Evolutionary conservation across 2,329 filamentous ascomycete species (phyloP), one percentile per base, ranked within the genome.

Genomic region (Neoascochyta sp.): DNA sequence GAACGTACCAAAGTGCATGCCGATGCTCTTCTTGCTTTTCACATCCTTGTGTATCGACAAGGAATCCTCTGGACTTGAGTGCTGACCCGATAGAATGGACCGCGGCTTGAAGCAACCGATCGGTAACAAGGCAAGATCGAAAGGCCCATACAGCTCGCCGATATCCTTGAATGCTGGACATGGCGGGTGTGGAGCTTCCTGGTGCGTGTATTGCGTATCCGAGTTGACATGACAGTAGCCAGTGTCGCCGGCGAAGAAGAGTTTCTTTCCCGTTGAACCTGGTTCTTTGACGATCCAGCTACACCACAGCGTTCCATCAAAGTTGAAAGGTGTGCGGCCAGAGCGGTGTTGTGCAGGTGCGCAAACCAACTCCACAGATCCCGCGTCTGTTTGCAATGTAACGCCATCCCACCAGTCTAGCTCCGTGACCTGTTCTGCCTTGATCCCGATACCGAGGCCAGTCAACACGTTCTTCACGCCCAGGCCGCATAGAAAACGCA

Each of bases 1-100:
- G 1, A 73, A 62, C 0, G 70, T 73, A 0, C 70, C 70, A 39
- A 66, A 74, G 35, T 74, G 71, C 70, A 73, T 74, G 0, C 67
- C 70, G 15, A 74, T 63, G 17, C 67, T 71, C 41, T 63, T 65
- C 49, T 60, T 68, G 30, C 67, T 69, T 24, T 43, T 57, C 24
- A 74, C 47, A 33, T 70, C 68, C 28, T 63, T 62, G 33, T 73
- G 70, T 23, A 74, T 70, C 16, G 63, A 49, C 1, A 73, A 42
- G 5, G 66, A 66, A 38, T 73, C 69, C 34, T 70, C 68, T 0
- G 70, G 69, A 15, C 65, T 64, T 9, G 65, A 65, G 27, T 74
- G 70, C 9, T 71, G 61, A 2, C 57, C 52, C 5, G 66, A 68
- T 43, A 73, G 57, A 28, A 71, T 57, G 3, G 58, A 52, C 3